Evolutionary conservation across 2,329 filamentous ascomycete genomes (phyloP).

Genomic region (Penicillium sp.): DNA sequence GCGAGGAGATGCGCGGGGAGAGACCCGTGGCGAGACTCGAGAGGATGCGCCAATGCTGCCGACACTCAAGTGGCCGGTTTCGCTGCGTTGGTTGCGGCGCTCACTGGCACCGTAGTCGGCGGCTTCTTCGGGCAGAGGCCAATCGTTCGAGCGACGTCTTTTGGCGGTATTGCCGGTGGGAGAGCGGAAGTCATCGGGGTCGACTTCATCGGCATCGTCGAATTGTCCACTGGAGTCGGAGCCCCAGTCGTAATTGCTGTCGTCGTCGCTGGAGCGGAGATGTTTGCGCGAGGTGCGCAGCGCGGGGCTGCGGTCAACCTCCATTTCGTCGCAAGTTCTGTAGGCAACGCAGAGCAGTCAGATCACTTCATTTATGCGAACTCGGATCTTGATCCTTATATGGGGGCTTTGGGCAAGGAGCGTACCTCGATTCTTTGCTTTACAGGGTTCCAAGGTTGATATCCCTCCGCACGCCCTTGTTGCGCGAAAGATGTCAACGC

Average conservation of each 20-base stretch:
- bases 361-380: constrained; percentile 9
- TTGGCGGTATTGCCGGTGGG: constrained; percentile 40
- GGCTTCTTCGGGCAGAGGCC: constrained; percentile 40
- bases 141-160: constrained; percentile 47
- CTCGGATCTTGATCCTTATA: constrained; percentile 1
- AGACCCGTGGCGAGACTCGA: constrained; percentile 13
- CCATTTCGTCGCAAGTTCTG: constrained; percentile 15
- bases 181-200: constrained; percentile 22
- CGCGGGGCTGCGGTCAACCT: constrained; percentile 18
- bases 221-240: constrained; percentile 39
- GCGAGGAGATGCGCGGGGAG: constrained; percentile 23
- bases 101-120: constrained; percentile 20
- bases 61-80: constrained; percentile 2
- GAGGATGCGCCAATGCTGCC: not conserved
- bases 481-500: constrained; percentile 7
- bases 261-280: constrained; percentile 23
- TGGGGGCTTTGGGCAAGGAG: constrained; percentile 10
- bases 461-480: constrained; percentile 18
- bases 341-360: constrained; percentile 13
- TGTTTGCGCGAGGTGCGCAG: constrained; percentile 34
- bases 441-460: constrained; percentile 8
- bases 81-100: constrained; percentile 13
- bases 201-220: constrained; percentile 38
- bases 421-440: constrained; percentile 17
- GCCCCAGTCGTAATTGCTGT: constrained; percentile 25